phyloP scores from a whole-genome alignment of 352 stramenopile genomes.

The Pythium periplocum region DNA sequence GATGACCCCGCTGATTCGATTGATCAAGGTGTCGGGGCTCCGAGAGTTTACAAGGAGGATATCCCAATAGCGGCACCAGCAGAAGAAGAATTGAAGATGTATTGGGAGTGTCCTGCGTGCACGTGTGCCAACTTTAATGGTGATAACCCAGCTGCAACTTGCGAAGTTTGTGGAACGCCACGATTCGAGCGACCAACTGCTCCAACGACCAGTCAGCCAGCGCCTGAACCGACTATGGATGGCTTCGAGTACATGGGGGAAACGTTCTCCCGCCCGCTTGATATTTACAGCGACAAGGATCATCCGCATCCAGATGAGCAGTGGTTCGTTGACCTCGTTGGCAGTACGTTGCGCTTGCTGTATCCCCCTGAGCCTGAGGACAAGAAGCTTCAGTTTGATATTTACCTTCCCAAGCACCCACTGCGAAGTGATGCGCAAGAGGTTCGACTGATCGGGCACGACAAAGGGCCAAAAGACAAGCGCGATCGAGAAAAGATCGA shows the following conservation, averaged over 20 bases:
- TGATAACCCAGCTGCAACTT: conserved; percentile 68
- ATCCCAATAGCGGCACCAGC: conserved; percentile 9
- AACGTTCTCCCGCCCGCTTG: conserved; percentile 61
- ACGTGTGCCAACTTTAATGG: conserved; percentile 87
- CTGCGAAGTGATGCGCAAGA: conserved; percentile 34
- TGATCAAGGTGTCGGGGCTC: conserved; percentile 79
- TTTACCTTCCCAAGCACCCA: conserved; percentile 64
- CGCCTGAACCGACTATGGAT: conserved; percentile 10
- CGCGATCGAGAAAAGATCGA: conserved; percentile 66
- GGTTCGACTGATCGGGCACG: conserved; percentile 59
- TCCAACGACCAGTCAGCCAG: too few relatives aligned
- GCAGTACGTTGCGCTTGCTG: conserved; percentile 46
- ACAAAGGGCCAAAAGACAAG: conserved; percentile 68
- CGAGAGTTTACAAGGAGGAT: conserved; percentile 33
- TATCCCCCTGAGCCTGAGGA: conserved; percentile 73
- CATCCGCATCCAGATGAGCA: conserved; percentile 55
- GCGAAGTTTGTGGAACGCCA: conserved; percentile 72
- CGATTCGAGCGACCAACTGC: not conserved
- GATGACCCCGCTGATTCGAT: conserved; percentile 68
- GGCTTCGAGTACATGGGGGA: conserved; percentile 60
- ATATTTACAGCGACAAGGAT: conserved; percentile 79
- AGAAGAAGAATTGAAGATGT: conserved; percentile 75
- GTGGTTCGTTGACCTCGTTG: conserved; percentile 73
- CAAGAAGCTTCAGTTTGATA: conserved; percentile 74
- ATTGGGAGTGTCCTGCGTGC: conserved; percentile 81